Evolutionary conservation across 106 monocot genomes (phyloP).

Genomic region (Vanilla planifolia): DNA sequence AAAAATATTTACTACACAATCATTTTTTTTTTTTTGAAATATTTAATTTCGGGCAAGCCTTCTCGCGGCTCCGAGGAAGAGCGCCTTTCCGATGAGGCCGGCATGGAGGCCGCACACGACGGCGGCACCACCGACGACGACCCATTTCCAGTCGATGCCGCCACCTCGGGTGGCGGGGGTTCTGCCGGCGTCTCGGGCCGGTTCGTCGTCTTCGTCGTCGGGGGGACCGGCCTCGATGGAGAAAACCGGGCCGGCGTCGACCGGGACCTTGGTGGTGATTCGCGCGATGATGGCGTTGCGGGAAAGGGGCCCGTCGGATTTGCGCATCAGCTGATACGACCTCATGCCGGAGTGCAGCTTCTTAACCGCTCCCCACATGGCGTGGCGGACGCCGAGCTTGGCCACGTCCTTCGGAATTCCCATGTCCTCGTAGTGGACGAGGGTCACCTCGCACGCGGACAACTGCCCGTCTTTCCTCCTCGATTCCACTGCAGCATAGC

Average conservation of each 20-base stretch:
- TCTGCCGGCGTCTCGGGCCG: background rate
- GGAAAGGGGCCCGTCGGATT: slow-evolving; percentile 36
- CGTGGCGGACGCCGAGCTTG: slow-evolving; percentile 84
- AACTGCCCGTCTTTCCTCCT: slow-evolving; percentile 63
- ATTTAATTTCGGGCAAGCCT: slow-evolving; percentile 47
- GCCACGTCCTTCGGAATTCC: slow-evolving; percentile 94
- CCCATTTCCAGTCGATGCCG: slow-evolving; percentile 81
- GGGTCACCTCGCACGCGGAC: slow-evolving; percentile 77
- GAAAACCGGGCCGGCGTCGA: no score
- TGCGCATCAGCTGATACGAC: slow-evolving; percentile 56
- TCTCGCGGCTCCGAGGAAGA: slow-evolving; percentile 65
- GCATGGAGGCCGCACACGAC: slow-evolving; percentile 59
- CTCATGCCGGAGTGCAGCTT: slow-evolving; percentile 85
- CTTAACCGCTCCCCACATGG: slow-evolving; percentile 97
- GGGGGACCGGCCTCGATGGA: background rate
- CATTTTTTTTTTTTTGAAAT: no score
- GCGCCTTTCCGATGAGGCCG: slow-evolving; percentile 52
- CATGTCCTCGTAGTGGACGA: slow-evolving; percentile 95
- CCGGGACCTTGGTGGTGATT: slow-evolving; percentile 42
- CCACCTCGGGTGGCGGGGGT: background rate
- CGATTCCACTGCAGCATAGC: slow-evolving; percentile 70
- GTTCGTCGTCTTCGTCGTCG: slow-evolving; percentile 17
- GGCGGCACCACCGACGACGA: slow-evolving; percentile 74
- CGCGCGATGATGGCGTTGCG: slow-evolving; percentile 55
- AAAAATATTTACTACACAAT: no score